Evolutionary conservation across 108 stramenopile genomes (phyloP), one percentile per base, ranked within the genome.

Genomic region (Conticribra weissflogii): DNA sequence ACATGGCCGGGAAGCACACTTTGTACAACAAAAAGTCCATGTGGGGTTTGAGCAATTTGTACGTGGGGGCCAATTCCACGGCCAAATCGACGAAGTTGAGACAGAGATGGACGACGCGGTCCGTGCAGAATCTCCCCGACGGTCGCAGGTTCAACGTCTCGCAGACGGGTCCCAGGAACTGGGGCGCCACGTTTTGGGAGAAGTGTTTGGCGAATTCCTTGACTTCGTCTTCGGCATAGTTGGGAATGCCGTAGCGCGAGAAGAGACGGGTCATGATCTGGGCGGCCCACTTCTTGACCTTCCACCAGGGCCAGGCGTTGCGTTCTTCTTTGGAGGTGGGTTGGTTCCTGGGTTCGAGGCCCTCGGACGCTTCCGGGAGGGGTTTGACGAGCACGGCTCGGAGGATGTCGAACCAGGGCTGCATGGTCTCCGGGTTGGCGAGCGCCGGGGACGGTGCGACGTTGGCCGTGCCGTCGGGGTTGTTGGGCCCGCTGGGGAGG

Each of bases 261-360:
- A 98, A 96, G 44, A 97, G 78, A 1, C 97, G 83, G 32, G 88
- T 87, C 89, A 96, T 94, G 54, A 98, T 96, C 71, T 95, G 97
- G 5, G 88, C 90, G 5, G 95, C 80, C 97, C 97, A 98, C 83
- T 99, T 99, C 79, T 99, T 99, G 2, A 93, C 90, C 76, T 99
- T 99, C 98, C 98, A 99, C 95, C 96, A 96, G 0, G 96, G 96
- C 96, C 94, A 98, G 16, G 83, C 80, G 67, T 95, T 92, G 28
- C 97, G 76, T 53, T 96, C 97, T 58, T 94, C 96, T 28, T 86
- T 73, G n/a, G 80, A 52, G 21, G 71, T 79, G 1, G 98, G 97
- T 76, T 97, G 96, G 22, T 62, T 59, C 17, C 47, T 67, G 5
- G 91, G 86, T 66, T 81, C 82, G 22, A 82, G 72, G 12, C 87